phyloP scores from a whole-genome alignment of 2,329 filamentous ascomycete genomes.

The Tolypocladium tundrense region DNA sequence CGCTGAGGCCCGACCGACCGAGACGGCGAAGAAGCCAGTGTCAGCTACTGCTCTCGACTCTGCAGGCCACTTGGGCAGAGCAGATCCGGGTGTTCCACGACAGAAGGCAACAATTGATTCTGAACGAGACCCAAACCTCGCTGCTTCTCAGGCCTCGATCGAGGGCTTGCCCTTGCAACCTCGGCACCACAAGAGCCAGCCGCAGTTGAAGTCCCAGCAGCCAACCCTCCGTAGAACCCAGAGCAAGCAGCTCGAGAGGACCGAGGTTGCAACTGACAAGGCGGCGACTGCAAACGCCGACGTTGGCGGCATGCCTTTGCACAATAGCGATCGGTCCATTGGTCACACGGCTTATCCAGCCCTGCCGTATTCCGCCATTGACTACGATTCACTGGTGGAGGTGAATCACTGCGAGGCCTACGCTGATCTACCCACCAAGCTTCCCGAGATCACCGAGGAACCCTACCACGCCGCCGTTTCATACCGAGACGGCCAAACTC shows the following conservation, averaged over 20 bases:
- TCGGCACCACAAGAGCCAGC: conserved; percentile 45
- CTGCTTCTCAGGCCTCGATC: conserved; percentile 3
- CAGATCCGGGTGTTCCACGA: conserved; percentile 9
- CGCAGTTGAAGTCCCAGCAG: conserved; percentile 34
- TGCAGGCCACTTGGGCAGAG: conserved; percentile 5
- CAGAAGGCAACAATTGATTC: conserved; percentile 5
- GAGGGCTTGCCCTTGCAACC: conserved; percentile 21
- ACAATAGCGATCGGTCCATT: conserved; percentile 7
- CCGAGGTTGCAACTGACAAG: conserved; percentile 6
- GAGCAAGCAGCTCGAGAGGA: conserved; percentile 27
- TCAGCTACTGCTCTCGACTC: conserved; percentile 7
- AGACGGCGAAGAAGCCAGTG: conserved; percentile 13
- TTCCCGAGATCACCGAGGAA: conserved; percentile 21
- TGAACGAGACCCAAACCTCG: conserved; percentile 1
- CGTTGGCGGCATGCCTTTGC: conserved; percentile 6
- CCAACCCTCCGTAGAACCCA: conserved; percentile 32
- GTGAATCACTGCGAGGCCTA: conserved; percentile 13
- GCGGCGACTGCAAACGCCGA: background rate
- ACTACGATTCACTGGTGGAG: conserved; percentile 13
- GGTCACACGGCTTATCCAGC: conserved; percentile 16
- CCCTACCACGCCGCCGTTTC: conserved; percentile 11
- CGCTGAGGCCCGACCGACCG: conserved; percentile 13
- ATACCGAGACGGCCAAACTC: conserved; percentile 13
- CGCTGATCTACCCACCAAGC: conserved; percentile 14
- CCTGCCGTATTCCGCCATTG: conserved; percentile 13